A percentile compares a stretch with the other conserved stretches of the same genome.
Conservation (phyloP, 2,329 filamentous ascomycete species). For the Albophoma yamanashiensis region DNA sequence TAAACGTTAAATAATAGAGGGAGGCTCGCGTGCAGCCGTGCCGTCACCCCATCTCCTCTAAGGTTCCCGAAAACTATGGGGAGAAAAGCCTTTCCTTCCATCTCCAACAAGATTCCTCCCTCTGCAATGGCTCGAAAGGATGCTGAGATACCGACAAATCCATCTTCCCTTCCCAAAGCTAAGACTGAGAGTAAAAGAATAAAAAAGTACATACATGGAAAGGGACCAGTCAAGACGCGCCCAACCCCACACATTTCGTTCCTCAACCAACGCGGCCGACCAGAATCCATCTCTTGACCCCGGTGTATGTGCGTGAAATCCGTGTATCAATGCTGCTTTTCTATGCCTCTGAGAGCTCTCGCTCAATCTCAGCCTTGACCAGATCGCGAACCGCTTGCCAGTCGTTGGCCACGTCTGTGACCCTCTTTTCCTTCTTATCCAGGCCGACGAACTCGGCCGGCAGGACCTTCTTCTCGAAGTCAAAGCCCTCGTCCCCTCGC, state of each 20-base stretch:
- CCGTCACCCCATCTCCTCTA: background rate
- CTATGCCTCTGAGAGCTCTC: slow-evolving; percentile 38
- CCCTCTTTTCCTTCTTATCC: slow-evolving; percentile 62
- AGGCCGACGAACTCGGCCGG: slow-evolving; percentile 75
- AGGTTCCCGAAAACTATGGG: background rate
- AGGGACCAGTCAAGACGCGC: background rate
- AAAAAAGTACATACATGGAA: background rate
- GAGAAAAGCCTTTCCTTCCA: background rate
- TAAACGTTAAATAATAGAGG: background rate
- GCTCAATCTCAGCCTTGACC: slow-evolving; percentile 62
- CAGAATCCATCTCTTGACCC: background rate
- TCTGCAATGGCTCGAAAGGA: background rate
- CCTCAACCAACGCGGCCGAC: background rate
- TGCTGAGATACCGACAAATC: background rate
- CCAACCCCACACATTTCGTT: background rate
- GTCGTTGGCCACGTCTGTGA: slow-evolving; percentile 57
- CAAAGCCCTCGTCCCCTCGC: slow-evolving; percentile 58
- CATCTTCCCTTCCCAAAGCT: too few species aligned
- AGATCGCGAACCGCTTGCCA: slow-evolving; percentile 69
- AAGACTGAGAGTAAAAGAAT: background rate
- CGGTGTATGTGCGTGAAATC: background rate
- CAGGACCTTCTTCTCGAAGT: slow-evolving; percentile 64
- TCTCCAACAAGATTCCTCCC: background rate
- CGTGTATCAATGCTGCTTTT: background rate
- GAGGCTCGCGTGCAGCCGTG: background rate